phyloP scores from a whole-genome alignment of 2,329 filamentous ascomycete species.

The Penicillium sumatraense region DNA sequence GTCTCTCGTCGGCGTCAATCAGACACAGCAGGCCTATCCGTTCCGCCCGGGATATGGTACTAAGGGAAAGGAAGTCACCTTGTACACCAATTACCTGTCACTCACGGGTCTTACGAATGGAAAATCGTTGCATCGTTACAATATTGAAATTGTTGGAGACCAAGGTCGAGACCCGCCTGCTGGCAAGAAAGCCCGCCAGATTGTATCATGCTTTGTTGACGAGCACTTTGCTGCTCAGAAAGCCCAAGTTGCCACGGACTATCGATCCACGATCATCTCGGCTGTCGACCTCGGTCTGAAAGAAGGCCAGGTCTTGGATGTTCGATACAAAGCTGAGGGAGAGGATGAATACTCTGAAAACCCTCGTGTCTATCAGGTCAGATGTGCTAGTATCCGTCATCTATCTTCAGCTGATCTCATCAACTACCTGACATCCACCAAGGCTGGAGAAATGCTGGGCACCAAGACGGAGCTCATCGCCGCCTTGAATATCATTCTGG shows the following conservation, averaged over 20 bases:
- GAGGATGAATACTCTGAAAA: conserved; percentile 38
- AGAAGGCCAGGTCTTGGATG: conserved; percentile 26
- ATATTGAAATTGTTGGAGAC: conserved; percentile 38
- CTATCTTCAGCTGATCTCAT: conserved; percentile 49
- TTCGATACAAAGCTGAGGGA: conserved; percentile 42
- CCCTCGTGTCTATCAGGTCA: conserved; percentile 42
- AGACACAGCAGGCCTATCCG: conserved; percentile 31
- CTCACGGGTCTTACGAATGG: conserved; percentile 41
- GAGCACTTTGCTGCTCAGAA: conserved; percentile 36
- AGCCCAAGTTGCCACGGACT: conserved; percentile 45
- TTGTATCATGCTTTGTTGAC: conserved; percentile 54
- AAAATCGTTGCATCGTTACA: conserved; percentile 49
- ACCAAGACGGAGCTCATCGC: conserved; percentile 59
- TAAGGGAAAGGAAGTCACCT: conserved; percentile 31
- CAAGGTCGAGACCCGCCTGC: conserved; percentile 27
- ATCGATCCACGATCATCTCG: conserved; percentile 43
- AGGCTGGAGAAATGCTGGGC: conserved; percentile 41
- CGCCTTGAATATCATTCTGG: conserved; percentile 62
- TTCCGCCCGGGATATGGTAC: conserved; percentile 45
- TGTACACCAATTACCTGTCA: conserved; percentile 48
- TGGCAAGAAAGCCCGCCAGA: conserved; percentile 52
- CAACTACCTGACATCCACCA: conserved; percentile 47
- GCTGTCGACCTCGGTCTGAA: conserved; percentile 28
- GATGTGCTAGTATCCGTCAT: conserved; percentile 36
- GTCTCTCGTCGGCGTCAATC: conserved; percentile 24